phyloP scores from a whole-genome alignment of 768 basidiomycete genomes.

The Trametes cingulata region DNA sequence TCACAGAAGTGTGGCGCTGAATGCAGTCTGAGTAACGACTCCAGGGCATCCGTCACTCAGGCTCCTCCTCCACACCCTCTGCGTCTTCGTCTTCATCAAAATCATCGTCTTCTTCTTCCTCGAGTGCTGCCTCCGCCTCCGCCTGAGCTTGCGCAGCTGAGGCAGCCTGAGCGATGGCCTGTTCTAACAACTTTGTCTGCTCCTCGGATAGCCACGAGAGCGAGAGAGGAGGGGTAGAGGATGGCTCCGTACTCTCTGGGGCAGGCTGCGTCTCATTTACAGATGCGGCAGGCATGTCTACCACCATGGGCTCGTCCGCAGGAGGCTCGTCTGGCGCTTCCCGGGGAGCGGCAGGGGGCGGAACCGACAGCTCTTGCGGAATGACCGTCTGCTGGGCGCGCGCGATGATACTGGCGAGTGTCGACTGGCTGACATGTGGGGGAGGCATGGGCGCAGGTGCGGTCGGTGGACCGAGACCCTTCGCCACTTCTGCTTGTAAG shows the following conservation, averaged over 20 bases:
- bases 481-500: conserved; percentile 59
- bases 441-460: conserved; percentile 30
- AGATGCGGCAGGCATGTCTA: neutral
- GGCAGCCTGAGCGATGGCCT: conserved; percentile 74
- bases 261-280: conserved; percentile 6
- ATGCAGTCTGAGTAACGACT: neutral
- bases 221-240: conserved; percentile 46
- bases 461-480: conserved; percentile 43
- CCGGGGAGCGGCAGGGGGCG: neutral
- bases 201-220: conserved; percentile 74
- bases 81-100: conserved; percentile 48
- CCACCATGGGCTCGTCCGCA: conserved; percentile 17
- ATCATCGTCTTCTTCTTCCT: conserved; percentile 63
- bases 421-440: conserved; percentile 60
- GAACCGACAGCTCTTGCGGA: conserved; percentile 3
- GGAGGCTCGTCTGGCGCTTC: neutral
- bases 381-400: conserved; percentile 57
- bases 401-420: conserved; percentile 70
- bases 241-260: conserved; percentile 11
- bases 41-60: neutral
- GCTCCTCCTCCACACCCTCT: neutral
- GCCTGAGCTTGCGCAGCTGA: conserved; percentile 76
- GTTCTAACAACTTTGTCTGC: conserved; percentile 66
- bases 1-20: too few relatives aligned
- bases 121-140: conserved; percentile 70